Conservation (phyloP, 2,329 filamentous ascomycete species). For the Fusarium coffeatum region DNA sequence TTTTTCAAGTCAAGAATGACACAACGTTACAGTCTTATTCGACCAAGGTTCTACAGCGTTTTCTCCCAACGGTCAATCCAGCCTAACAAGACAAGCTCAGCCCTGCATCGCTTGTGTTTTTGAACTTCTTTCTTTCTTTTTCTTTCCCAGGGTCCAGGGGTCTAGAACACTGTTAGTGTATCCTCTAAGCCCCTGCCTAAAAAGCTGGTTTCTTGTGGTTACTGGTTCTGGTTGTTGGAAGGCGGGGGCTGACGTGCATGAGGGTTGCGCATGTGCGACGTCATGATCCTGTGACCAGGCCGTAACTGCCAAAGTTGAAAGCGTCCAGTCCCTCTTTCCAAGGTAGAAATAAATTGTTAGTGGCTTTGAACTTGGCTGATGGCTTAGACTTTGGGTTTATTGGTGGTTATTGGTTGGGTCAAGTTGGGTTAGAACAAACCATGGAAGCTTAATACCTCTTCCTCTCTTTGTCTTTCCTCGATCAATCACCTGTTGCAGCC, state of each 20-base stretch:
- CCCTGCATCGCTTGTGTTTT: slow-evolving; percentile 27
- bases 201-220: slow-evolving; percentile 44
- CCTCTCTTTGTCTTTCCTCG: not conserved
- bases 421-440: slow-evolving; percentile 29
- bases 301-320: not conserved
- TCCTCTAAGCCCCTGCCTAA: slow-evolving; percentile 24
- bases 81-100: slow-evolving; percentile 36
- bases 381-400: slow-evolving; percentile 25
- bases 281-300: slow-evolving; percentile 38
- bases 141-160: slow-evolving; percentile 39
- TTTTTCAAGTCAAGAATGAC: not conserved
- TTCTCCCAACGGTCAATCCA: slow-evolving; percentile 2
- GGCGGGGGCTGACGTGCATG: slow-evolving; percentile 44
- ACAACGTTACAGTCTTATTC: slow-evolving; percentile 4
- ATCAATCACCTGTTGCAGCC: slow-evolving; percentile 12
- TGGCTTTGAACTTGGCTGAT: slow-evolving; percentile 9
- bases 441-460: slow-evolving; percentile 28
- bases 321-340: slow-evolving; percentile 2
- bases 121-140: not conserved
- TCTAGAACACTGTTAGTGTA: slow-evolving; percentile 26
- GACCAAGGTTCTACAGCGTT: slow-evolving; percentile 21
- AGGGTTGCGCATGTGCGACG: slow-evolving; percentile 40
- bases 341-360: slow-evolving; percentile 5
- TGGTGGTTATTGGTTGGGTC: slow-evolving; percentile 17
- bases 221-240: not conserved